These are phyloP conservation scores for Cyamopsis tetragonoloba DNA, from an alignment of 306 rosid genomes.

Conservation along the genomic window DNA sequence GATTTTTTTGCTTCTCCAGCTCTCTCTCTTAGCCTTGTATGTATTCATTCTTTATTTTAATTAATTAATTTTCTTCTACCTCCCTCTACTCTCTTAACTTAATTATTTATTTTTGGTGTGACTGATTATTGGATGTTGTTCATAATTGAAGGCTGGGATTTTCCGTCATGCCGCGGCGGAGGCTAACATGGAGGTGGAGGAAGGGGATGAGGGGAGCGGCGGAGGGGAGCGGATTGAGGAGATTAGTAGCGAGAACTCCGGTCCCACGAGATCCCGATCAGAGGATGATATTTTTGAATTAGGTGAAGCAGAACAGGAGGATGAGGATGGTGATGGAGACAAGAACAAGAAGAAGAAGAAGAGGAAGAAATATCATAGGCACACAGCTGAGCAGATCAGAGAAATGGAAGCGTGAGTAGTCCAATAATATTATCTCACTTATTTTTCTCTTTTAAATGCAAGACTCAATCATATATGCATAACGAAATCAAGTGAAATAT, in stretches of 20 bases:
- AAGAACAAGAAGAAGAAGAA: slow-evolving; percentile 66
- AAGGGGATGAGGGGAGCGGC: slow-evolving; percentile 78
- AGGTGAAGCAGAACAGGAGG: slow-evolving; percentile 54
- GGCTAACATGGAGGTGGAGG: slow-evolving; percentile 61
- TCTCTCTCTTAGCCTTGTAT: slow-evolving; percentile 93
- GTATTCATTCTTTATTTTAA: too few species aligned
- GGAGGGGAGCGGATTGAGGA: slow-evolving; percentile 62
- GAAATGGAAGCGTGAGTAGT: slow-evolving; percentile 92
- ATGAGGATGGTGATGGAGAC: slow-evolving; percentile 47
- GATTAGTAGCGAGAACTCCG: slow-evolving; percentile 88
- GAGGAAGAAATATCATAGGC: slow-evolving; percentile 92
- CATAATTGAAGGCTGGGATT: slow-evolving; percentile 66
- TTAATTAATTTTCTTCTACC: neutral
- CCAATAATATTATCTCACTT: too few species aligned
- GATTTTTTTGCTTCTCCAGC: slow-evolving; percentile 91
- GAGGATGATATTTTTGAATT: slow-evolving; percentile 86
- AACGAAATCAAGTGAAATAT: too few species aligned
- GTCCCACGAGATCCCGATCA: slow-evolving; percentile 78
- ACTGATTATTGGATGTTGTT: neutral
- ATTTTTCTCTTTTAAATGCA: neutral
- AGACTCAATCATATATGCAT: too few species aligned
- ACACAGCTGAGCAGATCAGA: slow-evolving; percentile 85
- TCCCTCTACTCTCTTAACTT: neutral
- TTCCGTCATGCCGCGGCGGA: slow-evolving; percentile 57
- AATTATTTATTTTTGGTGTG: neutral